Base-by-base conservation (phyloP, 1,139 yeast genomes). In the Pichia sp. region DNA sequence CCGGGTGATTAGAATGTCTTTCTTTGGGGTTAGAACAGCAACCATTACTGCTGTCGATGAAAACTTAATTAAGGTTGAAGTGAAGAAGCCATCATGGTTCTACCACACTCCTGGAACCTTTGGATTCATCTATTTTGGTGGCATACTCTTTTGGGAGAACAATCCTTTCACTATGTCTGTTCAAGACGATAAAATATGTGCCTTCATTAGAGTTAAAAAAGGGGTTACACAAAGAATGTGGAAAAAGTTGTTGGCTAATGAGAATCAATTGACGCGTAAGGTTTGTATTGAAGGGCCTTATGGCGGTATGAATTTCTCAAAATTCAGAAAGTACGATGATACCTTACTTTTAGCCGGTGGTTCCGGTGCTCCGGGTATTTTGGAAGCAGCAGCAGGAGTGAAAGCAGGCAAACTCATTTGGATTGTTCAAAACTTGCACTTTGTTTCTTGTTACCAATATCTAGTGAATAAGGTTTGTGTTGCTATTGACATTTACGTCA, bases 201-300 rank as follows among this genome's bases (percentile, higher is more conserved):
- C 75, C 29, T 72, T 66, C 57, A 63, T 74, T 49, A 74, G 73
- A 58, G 70, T 70, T 11, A 76, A 76, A 59, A 61, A 56, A 23
- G 69, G 70, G 29, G 59, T 65, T 47, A 67, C 70, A 0, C 46
- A 46, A 1, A 56, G 56, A 31, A 50, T 66, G 5, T 56, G 55
- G 49, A 54, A 60, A 19, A 55, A 72, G 57, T 68, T 62, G 3
- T 3, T 31, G 2, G 38, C 44, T 5, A 49, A 48, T 4, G 61
- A 59, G 13, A 62, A 62, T 13, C 45, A 46, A 0, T 47, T 64
- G 52, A 16, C 52, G 3, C 57, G 58, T 42, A 68, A 64, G 50
- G 75, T 81, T 1, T 67, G 76, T 6, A 66, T 84, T 13, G 90
- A 85, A 61, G 90, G 90, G 0, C 88, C 90, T 0, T 85, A 84